phyloP scores from a whole-genome alignment of 257 asterid species.

The Solanum dulcamara region DNA sequence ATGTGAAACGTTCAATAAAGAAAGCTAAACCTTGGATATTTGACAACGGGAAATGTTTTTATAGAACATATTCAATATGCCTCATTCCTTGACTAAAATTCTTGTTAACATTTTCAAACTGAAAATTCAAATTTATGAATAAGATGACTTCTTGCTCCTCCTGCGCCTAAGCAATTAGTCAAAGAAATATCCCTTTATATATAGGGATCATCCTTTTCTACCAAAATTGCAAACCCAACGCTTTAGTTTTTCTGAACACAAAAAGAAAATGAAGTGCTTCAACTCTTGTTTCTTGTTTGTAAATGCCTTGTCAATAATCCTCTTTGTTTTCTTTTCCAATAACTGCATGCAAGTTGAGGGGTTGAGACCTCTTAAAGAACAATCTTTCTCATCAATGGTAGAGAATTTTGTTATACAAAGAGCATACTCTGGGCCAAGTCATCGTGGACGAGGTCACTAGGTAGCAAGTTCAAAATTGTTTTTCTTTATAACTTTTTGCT shows the following conservation, averaged over 20 bases:
- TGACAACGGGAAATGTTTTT: neutral
- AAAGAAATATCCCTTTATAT: neutral
- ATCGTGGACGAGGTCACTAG: neutral
- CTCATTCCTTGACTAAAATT: neutral
- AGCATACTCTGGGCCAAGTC: constrained; percentile 2
- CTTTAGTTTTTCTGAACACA: neutral
- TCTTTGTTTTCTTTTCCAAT: neutral
- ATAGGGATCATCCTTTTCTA: neutral
- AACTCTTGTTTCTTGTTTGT: neutral
- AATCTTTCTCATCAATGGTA: neutral
- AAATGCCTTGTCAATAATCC: neutral
- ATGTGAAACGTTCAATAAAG: neutral
- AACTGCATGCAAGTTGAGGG: neutral
- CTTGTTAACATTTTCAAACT: neutral
- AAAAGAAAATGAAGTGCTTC: neutral
- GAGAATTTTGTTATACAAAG: neutral
- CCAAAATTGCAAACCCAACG: neutral
- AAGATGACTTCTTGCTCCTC: neutral
- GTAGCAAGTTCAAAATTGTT: neutral
- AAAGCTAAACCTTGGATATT: neutral
- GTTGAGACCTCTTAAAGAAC: neutral
- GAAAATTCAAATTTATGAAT: neutral
- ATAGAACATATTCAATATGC: neutral
- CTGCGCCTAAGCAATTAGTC: neutral
- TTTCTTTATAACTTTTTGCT: neutral